These are phyloP conservation scores for Mimosa bimucronata DNA, from an alignment of 306 rosid species.

Conservation along the genomic window DNA sequence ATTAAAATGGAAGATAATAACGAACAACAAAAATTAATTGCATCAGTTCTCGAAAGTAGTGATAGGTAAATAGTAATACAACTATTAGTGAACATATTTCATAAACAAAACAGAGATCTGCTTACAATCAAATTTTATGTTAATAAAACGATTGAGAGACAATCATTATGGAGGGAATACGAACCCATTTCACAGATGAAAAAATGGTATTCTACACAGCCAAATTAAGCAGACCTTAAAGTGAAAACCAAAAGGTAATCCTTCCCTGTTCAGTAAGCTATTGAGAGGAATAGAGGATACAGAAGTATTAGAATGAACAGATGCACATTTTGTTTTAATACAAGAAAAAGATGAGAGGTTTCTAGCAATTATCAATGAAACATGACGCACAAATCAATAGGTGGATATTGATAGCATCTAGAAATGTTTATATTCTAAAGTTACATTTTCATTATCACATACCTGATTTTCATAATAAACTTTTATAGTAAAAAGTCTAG, in stretches of 20 bases:
- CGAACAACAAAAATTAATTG: constrained; percentile 7
- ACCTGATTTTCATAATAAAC: not conserved
- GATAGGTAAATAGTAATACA: not conserved
- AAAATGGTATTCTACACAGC: not conserved
- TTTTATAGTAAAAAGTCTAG: not conserved
- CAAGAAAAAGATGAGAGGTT: not conserved
- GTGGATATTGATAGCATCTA: not conserved
- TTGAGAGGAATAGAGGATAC: not conserved
- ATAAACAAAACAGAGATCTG: not conserved
- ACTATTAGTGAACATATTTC: not conserved
- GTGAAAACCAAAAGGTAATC: not conserved
- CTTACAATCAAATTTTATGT: not conserved
- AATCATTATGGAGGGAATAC: not conserved
- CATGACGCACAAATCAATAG: not conserved
- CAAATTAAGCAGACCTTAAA: not conserved
- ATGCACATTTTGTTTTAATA: not conserved
- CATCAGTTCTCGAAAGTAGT: not conserved
- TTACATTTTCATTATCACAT: not conserved
- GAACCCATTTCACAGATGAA: not conserved
- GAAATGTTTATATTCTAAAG: not conserved
- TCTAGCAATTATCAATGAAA: not conserved
- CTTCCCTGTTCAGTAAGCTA: not conserved
- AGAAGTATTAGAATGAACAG: not conserved
- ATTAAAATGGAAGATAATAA: not conserved
- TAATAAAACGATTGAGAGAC: not conserved